Evolutionary conservation across 1,139 yeast species (phyloP).

Genomic region (Taphrina pruni): DNA sequence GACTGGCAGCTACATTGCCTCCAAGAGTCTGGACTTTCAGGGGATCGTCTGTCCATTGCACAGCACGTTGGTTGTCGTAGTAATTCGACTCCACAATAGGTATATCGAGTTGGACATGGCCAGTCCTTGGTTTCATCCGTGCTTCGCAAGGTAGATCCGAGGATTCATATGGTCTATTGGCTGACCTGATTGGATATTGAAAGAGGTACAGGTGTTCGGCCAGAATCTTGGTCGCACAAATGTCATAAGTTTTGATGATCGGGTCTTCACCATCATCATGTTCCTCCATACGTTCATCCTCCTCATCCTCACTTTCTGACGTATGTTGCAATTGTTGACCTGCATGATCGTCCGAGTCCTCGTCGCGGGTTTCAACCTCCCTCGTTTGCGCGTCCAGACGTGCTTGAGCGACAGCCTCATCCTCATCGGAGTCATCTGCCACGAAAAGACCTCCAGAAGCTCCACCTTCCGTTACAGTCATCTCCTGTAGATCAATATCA

Average conservation of each 20-base stretch:
- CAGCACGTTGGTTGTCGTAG: conserved; percentile 52
- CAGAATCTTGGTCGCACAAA: conserved; percentile 56
- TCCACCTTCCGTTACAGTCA: conserved; percentile 31
- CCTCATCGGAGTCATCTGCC: conserved; percentile 31
- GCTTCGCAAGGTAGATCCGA: conserved; percentile 56
- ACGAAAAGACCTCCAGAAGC: conserved; percentile 36
- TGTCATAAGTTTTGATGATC: conserved; percentile 74
- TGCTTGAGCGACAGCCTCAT: conserved; percentile 20
- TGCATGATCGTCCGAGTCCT: background rate
- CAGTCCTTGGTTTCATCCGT: conserved; percentile 66
- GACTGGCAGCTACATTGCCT: conserved; percentile 14
- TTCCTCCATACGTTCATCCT: conserved; percentile 14
- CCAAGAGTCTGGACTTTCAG: conserved; percentile 28
- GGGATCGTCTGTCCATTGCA: conserved; percentile 29
- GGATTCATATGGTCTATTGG: conserved; percentile 57
- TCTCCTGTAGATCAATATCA: conserved; percentile 19
- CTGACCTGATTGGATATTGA: conserved; percentile 78
- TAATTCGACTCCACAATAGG: conserved; percentile 67
- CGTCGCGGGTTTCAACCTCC: background rate
- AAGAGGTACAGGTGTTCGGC: conserved; percentile 55
- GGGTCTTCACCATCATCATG: conserved; percentile 60
- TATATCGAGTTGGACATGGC: conserved; percentile 69
- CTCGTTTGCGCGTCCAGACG: conserved; percentile 5
- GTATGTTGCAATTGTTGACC: conserved; percentile 14
- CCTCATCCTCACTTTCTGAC: conserved; percentile 16